phyloP scores from a whole-genome alignment of 148 eudicot species.

The Cornus suecica region DNA sequence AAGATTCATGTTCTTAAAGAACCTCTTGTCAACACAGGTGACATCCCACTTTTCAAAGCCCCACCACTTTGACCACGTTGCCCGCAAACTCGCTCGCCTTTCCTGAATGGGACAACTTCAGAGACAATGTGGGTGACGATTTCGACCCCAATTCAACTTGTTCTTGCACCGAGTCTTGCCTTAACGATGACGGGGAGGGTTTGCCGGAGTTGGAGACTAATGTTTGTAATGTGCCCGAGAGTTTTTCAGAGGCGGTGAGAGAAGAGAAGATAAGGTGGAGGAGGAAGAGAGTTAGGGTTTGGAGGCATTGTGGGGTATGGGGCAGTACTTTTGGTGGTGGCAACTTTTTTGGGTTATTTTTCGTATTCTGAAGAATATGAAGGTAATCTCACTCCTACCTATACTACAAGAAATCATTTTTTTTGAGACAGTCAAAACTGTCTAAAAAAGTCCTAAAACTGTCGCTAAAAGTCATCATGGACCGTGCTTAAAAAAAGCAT shows the following conservation, averaged over 20 bases:
- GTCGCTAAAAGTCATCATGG: too few relatives aligned
- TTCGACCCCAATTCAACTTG: conserved; percentile 17
- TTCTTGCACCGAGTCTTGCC: conserved; percentile 23
- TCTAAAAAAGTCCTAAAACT: too few relatives aligned
- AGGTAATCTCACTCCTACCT: neutral
- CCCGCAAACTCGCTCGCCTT: conserved; percentile 9
- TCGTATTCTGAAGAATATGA: neutral
- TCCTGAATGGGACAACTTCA: neutral
- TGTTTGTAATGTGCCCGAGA: neutral
- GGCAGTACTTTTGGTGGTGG: conserved; percentile 1
- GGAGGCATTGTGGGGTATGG: conserved; percentile 16
- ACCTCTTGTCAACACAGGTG: conserved; percentile 18
- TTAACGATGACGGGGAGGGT: conserved; percentile 9
- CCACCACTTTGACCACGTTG: conserved; percentile 21
- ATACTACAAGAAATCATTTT: too few relatives aligned
- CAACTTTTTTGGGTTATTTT: neutral
- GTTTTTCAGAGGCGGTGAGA: conserved; percentile 1
- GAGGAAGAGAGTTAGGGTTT: neutral
- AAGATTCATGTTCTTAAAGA: conserved; percentile 16
- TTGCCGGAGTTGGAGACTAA: conserved; percentile 6
- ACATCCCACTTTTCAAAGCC: conserved; percentile 20
- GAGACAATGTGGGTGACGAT: neutral
- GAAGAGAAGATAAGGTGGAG: neutral
- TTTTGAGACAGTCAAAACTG: too few relatives aligned
- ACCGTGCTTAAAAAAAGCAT: too few relatives aligned